Evolutionary conservation across 2,329 filamentous ascomycete genomes (phyloP).

Genomic region (Pyricularia sp.): DNA sequence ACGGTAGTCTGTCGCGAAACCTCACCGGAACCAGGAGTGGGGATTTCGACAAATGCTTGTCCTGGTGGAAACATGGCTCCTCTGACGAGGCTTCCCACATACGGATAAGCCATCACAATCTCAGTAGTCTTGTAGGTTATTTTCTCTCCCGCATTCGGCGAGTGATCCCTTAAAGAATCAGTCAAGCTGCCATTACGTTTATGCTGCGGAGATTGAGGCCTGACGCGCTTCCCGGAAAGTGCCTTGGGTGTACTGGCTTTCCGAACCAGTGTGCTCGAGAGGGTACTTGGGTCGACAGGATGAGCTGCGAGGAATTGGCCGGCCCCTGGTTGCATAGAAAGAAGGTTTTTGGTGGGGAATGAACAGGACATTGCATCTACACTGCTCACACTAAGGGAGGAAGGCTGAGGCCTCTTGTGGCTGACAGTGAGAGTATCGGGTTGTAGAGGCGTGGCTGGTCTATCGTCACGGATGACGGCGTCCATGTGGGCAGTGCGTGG

Average conservation of each 20-base stretch:
- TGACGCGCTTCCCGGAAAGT: slow-evolving; percentile 48
- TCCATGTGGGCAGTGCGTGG: slow-evolving; percentile 38
- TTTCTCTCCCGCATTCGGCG: slow-evolving; percentile 31
- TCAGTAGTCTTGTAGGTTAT: slow-evolving; percentile 44
- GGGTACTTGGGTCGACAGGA: slow-evolving; percentile 43
- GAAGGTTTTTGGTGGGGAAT: slow-evolving; percentile 44
- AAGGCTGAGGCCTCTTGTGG: slow-evolving; percentile 29
- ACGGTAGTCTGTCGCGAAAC: slow-evolving; percentile 43
- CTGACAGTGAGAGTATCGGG: slow-evolving; percentile 9
- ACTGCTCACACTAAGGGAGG: slow-evolving; percentile 49
- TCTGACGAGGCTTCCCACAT: slow-evolving; percentile 76
- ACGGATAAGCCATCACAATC: slow-evolving; percentile 52
- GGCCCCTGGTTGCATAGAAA: slow-evolving; percentile 27
- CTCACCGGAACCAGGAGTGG: slow-evolving; percentile 39
- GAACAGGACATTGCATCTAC: slow-evolving; percentile 55
- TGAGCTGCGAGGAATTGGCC: slow-evolving; percentile 41
- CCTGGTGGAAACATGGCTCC: slow-evolving; percentile 77
- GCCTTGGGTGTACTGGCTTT: slow-evolving; percentile 46
- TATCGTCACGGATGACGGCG: slow-evolving; percentile 32
- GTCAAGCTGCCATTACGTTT: slow-evolving; percentile 83
- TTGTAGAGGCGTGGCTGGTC: slow-evolving; percentile 38
- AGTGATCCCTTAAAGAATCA: slow-evolving; percentile 70
- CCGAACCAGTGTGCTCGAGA: slow-evolving; percentile 30
- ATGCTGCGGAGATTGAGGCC: slow-evolving; percentile 49
- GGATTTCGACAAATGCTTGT: slow-evolving; percentile 67